Evolutionary conservation across 2,329 filamentous ascomycete genomes (phyloP).

Genomic region (Xylaria sp.): DNA sequence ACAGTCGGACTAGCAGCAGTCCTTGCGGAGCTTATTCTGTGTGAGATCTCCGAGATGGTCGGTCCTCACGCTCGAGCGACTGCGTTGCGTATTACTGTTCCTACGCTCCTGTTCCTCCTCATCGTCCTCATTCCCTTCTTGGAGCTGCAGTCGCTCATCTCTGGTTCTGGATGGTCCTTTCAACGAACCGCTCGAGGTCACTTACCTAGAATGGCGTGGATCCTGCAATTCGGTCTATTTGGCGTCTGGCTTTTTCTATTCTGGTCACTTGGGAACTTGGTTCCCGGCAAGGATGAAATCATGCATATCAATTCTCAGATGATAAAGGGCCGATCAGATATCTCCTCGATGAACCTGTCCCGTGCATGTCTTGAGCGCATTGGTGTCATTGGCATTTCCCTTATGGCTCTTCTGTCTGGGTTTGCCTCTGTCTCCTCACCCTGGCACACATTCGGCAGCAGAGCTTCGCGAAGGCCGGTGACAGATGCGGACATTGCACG

Average conservation of each 20-base stretch:
- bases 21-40: conserved; percentile 73
- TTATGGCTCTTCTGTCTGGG: conserved; percentile 84
- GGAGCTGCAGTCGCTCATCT: conserved; percentile 63
- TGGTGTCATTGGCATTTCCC: conserved; percentile 75
- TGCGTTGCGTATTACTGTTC: conserved; percentile 64
- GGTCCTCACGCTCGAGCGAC: conserved; percentile 60
- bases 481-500: conserved; percentile 69
- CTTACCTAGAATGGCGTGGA: conserved; percentile 57
- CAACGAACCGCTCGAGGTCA: conserved; percentile 51
- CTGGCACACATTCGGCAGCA: conserved; percentile 75
- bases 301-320: conserved; percentile 37
- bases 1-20: conserved; percentile 74
- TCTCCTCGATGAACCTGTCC: conserved; percentile 37
- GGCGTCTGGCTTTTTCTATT: conserved; percentile 65
- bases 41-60: conserved; percentile 75
- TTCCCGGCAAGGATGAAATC: conserved; percentile 43
- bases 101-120: conserved; percentile 64
- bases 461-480: conserved; percentile 52
- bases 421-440: conserved; percentile 84
- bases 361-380: conserved; percentile 61
- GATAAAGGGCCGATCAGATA: conserved; percentile 39
- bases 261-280: conserved; percentile 66
- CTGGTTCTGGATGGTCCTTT: conserved; percentile 57
- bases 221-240: conserved; percentile 58
- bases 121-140: conserved; percentile 73